Evolutionary conservation across 768 basidiomycete species (phyloP).

Genomic region (Brasilioporus rufonigricans): DNA sequence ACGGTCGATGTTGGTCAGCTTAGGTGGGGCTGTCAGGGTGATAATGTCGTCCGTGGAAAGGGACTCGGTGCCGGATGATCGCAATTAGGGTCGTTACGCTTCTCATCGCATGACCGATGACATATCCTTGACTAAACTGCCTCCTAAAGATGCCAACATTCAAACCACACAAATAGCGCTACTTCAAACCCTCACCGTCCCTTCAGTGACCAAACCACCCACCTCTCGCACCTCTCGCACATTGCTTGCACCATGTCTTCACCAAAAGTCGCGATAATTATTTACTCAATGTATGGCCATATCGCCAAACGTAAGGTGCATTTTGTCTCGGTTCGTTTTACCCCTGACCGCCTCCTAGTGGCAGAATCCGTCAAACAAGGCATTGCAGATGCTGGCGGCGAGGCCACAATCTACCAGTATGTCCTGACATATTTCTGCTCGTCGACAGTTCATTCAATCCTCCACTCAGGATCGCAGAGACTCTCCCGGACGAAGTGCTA

Average conservation of each 20-base stretch:
- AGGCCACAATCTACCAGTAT: conserved; percentile 54
- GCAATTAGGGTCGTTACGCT: no score
- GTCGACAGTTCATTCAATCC: neutral
- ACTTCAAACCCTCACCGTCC: no score
- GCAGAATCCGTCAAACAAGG: conserved; percentile 53
- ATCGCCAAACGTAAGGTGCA: conserved; percentile 55
- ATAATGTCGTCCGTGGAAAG: no score
- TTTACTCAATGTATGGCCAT: conserved; percentile 76
- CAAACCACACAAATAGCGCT: neutral
- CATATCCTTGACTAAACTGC: neutral
- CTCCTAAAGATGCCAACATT: neutral
- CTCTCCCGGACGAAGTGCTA: conserved; percentile 67
- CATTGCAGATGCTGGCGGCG: conserved; percentile 47
- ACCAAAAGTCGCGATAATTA: conserved; percentile 65
- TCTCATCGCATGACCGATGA: neutral
- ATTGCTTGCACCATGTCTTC: conserved; percentile 34
- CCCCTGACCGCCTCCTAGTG: conserved; percentile 40
- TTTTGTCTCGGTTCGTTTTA: neutral
- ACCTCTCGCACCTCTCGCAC: no score
- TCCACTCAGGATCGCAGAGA: conserved; percentile 67
- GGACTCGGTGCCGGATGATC: no score
- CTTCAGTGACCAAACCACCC: no score
- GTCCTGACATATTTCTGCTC: conserved; percentile 13
- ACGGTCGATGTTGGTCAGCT: neutral
- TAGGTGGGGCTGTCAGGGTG: no score